Evolutionary conservation across 2,329 filamentous ascomycete species (phyloP), one percentile per base, ranked within the genome.

Genomic region (Phaeosphaeriaceae sp.): DNA sequence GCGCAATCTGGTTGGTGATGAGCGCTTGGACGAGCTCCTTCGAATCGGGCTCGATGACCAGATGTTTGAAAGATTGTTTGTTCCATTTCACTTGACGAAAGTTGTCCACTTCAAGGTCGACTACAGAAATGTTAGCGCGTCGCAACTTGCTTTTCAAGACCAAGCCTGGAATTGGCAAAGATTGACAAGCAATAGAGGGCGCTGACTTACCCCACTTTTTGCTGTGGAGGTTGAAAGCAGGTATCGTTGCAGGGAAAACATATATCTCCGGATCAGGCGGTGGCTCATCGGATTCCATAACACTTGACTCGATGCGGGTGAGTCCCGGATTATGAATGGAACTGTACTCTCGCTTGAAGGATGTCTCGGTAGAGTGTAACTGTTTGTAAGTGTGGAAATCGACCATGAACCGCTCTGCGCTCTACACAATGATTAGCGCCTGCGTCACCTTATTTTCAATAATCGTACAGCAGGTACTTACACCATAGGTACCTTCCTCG

Each of bases 11-110:
- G 4, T n/a, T 44, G 1, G 26, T 54, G 6, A 61, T 52, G 1
- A 61, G 30, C 1, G 80, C 80, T 13, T 82, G 74, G 47, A 85
- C 80, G 22, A 84, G 68, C 22, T 82, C 73, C 59, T 85, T 85
- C 56, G 83, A 79, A 17, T 77, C 74, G 0, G 80, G 79, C 10
- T 84, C 66, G 19, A 84, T 80, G 1, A 85, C 30, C 1, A 46
- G 17, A 24, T 56, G 8, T 2, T 54, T 47, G 32, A 58, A 58
- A 1, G 44, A 46, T 1, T 40, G 9, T 23, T 58, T 61, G 19
- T 58, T 23, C 59, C 59, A 61, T 1, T 66, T 65, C 57, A 85
- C 82, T 17, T 71, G 67, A 35, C 77, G 75, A 23, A 83, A 69
- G 55, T 32, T 43, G 49, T 35, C 55, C 22, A 47, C 35, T 1